Evolutionary conservation across 2,329 filamentous ascomycete species (phyloP), one percentile per base, ranked within the genome.

Genomic region (Apiospora sp.): DNA sequence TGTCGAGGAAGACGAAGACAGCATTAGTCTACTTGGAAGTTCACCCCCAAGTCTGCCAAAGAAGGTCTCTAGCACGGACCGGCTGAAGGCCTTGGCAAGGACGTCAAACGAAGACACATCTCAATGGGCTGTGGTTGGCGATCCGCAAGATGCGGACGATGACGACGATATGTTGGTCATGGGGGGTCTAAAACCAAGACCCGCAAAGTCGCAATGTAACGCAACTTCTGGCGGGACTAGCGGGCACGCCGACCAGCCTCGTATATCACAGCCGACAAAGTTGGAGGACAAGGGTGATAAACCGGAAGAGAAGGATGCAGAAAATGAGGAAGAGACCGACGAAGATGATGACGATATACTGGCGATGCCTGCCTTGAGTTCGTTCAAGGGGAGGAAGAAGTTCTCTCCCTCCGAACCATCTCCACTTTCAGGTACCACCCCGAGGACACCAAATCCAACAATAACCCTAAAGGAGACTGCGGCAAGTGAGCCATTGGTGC

Each of bases 1-100:
- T 69, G 80, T 79, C 44, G 81, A 80, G 41, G 81, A 84, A 37
- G 83, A 84, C 44, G 83, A 83, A 34, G 83, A 83, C n/a, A 77
- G 81, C 34, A 72, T 73, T 41, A 73, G 73, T 46, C 69, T 81
- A 34, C 68, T 81, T 67, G 80, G 79, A 71, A 80, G 76, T 73
- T 81, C 80, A 68, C 80, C 80, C 30, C 82, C 80, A 22, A 82
- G 44, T 27, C n/a, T 84, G 37, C 87, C 87, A 1, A 87, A 86
- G 75, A 88, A 88, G 78, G 85, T 89, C 41, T 89, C 87, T 4
- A 89, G 88, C 14, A 88, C 88, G 0, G 87, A 90, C 74, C 85
- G 85, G 6, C 79, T 90, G 51, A 84, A 87, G 72, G 86, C 86
- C 4, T 79, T 90, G 68, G 88, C 88, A 22, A 82, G 87, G 74